phyloP scores from a whole-genome alignment of 2,329 filamentous ascomycete species.

The Atkinsonella hypoxylon region DNA sequence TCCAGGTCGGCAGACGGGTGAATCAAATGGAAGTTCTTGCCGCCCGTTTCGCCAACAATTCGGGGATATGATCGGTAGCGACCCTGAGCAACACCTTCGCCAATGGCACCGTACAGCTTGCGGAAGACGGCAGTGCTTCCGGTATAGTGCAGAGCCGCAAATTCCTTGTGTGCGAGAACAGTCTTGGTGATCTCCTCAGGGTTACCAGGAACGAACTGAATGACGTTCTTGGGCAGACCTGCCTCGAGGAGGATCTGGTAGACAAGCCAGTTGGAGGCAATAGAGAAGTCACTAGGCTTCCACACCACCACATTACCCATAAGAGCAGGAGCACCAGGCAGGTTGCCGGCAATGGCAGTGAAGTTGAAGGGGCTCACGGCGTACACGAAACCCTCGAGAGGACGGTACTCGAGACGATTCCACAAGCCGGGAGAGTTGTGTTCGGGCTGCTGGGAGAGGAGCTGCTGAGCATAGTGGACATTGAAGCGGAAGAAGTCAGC shows the following conservation, averaged over 20 bases:
- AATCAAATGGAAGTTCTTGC: conserved; percentile 86
- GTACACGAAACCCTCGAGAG: conserved; percentile 91
- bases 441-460: conserved; percentile 76
- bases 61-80: conserved; percentile 78
- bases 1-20: conserved; percentile 65
- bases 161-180: conserved; percentile 64
- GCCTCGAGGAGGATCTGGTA: conserved; percentile 88
- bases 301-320: conserved; percentile 93
- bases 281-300: conserved; percentile 87
- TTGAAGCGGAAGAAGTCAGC: conserved; percentile 91
- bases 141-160: conserved; percentile 90
- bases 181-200: conserved; percentile 71
- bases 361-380: conserved; percentile 95
- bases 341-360: conserved; percentile 83
- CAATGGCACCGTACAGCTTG: conserved; percentile 76
- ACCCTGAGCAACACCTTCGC: conserved; percentile 66
- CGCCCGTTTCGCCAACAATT: conserved; percentile 81
- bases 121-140: conserved; percentile 89
- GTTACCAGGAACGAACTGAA: conserved; percentile 87
- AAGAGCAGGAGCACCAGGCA: conserved; percentile 70
- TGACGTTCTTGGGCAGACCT: conserved; percentile 76
- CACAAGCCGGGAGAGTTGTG: conserved; percentile 77
- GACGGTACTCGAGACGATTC: conserved; percentile 84
- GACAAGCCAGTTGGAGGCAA: conserved; percentile 83
- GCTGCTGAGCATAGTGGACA: conserved; percentile 83